A percentile compares a stretch with the other conserved stretches of the same genome.
Evolutionary conservation across 2,329 filamentous ascomycete species (phyloP).

Genomic region (Tolypocladium cylindrosporum): DNA sequence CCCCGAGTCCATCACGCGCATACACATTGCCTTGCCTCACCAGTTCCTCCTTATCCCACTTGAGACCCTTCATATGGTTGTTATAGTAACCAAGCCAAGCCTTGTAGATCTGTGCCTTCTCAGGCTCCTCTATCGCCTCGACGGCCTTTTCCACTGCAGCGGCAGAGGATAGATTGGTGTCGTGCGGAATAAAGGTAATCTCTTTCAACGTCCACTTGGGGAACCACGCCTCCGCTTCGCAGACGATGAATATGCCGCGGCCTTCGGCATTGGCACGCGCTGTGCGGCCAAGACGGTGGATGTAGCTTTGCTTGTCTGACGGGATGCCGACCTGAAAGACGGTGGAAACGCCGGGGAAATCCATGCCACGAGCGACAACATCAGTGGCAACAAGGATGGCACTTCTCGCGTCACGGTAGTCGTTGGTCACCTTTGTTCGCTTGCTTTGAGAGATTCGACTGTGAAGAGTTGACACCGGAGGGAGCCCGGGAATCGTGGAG

Average conservation of each 20-base stretch:
- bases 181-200: constrained; percentile 39
- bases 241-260: constrained; percentile 50
- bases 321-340: constrained; percentile 56
- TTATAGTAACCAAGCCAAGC: constrained; percentile 50
- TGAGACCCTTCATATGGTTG: constrained; percentile 32
- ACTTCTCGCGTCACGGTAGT: constrained; percentile 41
- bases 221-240: constrained; percentile 40
- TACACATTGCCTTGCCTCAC: constrained; percentile 42
- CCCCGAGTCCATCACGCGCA: constrained; percentile 35
- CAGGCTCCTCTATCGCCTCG: constrained; percentile 30
- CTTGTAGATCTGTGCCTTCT: constrained; percentile 41
- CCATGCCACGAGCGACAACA: constrained; percentile 63
- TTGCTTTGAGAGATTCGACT: constrained; percentile 39
- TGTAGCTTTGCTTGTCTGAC: constrained; percentile 51
- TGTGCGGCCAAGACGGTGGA: constrained; percentile 58
- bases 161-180: constrained; percentile 32
- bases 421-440: constrained; percentile 49
- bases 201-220: constrained; percentile 39
- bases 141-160: constrained; percentile 27
- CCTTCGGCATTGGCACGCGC: constrained; percentile 55
- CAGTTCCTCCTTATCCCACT: constrained; percentile 31
- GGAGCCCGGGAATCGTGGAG: constrained; percentile 25
- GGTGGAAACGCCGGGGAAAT: constrained; percentile 59
- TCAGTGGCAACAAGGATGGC: constrained; percentile 58
- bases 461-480: constrained; percentile 36